phyloP scores from a whole-genome alignment of 305 asterid species.

The Petunia hybrid region DNA sequence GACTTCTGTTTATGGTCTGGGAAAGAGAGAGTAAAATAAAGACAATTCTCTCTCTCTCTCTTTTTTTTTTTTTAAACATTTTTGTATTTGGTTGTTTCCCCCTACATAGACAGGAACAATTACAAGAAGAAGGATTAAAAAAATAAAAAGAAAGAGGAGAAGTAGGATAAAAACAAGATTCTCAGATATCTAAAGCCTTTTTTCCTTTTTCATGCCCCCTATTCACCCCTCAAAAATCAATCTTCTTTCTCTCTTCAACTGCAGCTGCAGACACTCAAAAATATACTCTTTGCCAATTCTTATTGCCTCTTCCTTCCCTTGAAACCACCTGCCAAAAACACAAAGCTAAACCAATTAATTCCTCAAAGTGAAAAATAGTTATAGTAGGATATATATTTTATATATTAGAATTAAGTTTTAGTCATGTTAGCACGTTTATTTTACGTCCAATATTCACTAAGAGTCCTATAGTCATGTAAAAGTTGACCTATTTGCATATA shows the following conservation, averaged over 20 bases:
- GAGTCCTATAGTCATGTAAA: background rate
- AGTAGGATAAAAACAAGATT: slow-evolving; percentile 56
- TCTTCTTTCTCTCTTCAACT: slow-evolving; percentile 46
- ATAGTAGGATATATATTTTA: too few relatives aligned
- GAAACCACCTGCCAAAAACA: slow-evolving; percentile 54
- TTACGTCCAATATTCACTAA: background rate
- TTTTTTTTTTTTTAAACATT: slow-evolving; percentile 43
- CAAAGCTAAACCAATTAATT: background rate
- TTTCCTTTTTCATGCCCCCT: slow-evolving; percentile 33
- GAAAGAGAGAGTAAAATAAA: slow-evolving; percentile 26
- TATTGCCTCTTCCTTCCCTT: slow-evolving; percentile 66
- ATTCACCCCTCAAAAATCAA: slow-evolving; percentile 24
- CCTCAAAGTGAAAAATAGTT: background rate
- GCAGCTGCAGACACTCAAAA: slow-evolving; percentile 41
- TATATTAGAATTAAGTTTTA: background rate
- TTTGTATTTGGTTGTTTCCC: slow-evolving; percentile 70
- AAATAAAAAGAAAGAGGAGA: slow-evolving; percentile 38
- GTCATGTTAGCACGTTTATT: background rate
- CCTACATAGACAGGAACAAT: slow-evolving; percentile 63
- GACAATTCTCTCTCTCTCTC: background rate
- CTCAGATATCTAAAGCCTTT: slow-evolving; percentile 49
- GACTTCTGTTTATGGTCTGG: slow-evolving; percentile 24
- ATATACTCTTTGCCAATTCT: slow-evolving; percentile 41
- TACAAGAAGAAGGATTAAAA: slow-evolving; percentile 39
- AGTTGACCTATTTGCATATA: background rate